phyloP scores from a whole-genome alignment of 2,329 filamentous ascomycete genomes.

The Sphaerostilbella broomeana region DNA sequence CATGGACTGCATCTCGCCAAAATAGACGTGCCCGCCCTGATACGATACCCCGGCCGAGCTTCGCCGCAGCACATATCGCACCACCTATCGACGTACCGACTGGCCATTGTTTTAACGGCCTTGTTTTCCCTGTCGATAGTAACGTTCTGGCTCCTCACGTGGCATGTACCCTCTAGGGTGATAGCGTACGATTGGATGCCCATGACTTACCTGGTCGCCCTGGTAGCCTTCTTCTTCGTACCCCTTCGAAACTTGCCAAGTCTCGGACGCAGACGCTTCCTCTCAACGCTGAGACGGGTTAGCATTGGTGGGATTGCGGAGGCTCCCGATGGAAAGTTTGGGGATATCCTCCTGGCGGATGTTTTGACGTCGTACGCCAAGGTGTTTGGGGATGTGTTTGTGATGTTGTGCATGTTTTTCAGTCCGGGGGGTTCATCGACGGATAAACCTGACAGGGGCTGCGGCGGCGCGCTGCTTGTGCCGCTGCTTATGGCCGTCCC shows the following conservation, averaged over 20 bases:
- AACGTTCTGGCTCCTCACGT: slow-evolving; percentile 78
- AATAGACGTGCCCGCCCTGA: slow-evolving; percentile 81
- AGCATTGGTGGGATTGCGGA: slow-evolving; percentile 81
- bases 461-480: slow-evolving; percentile 72
- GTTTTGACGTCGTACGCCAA: slow-evolving; percentile 92
- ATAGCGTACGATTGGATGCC: slow-evolving; percentile 79
- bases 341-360: slow-evolving; percentile 88
- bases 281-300: slow-evolving; percentile 70
- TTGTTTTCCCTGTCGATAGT: slow-evolving; percentile 66
- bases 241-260: slow-evolving; percentile 64
- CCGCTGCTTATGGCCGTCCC: slow-evolving; percentile 80
- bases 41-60: slow-evolving; percentile 74
- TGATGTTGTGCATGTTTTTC: slow-evolving; percentile 88
- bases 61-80: slow-evolving; percentile 66
- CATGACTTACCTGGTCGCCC: slow-evolving; percentile 69
- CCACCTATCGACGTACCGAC: slow-evolving; percentile 76
- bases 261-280: slow-evolving; percentile 66
- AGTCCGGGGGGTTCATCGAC: slow-evolving; percentile 65
- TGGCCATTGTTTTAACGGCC: slow-evolving; percentile 69
- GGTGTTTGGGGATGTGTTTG: slow-evolving; percentile 82
- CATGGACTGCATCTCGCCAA: slow-evolving; percentile 73
- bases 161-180: slow-evolving; percentile 61
- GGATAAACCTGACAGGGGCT: slow-evolving; percentile 70
- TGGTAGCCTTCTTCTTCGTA: slow-evolving; percentile 64
- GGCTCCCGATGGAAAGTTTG: slow-evolving; percentile 84